Base-by-base conservation (phyloP, 1,284 basidiomycete genomes). In the Malassezia pachydermatis region DNA sequence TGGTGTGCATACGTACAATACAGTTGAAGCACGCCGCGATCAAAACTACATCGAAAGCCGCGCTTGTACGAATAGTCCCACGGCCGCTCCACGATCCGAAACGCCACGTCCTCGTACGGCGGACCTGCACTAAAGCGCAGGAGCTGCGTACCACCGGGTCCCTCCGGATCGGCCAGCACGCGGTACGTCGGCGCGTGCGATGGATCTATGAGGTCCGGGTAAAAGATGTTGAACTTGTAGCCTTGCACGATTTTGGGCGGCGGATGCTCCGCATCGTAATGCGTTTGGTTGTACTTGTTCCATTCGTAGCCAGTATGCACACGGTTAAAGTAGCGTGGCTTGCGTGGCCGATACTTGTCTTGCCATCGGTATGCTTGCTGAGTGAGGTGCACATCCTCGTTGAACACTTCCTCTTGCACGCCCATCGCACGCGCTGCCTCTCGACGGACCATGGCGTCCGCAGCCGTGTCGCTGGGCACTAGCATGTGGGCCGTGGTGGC, bases 291-390 rank as follows among this genome's bases (percentile, higher is more conserved):
- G 60, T 71, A 73, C 76, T 94, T 92, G 77, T 94, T 98, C 94
- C 94, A 99, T 73, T 98, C 94, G 72, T 92, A 99, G n/a, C 94
- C 94, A n/a, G 94, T 98, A 68, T 96, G 89, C 27, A 98, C 92
- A 52, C 92, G 84, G 73, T 99, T 99, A 76, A 98, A 96, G 77
- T 95, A 98, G 58, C 92, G 79, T 30, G 94, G 94, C 72, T 98
- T 99, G 38, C 94, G 79, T n/a, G 94, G 90, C 24, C 94, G 80
- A 67, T 94, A 98, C 74, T 95, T 92, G 78, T 98, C 94, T 75
- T 92, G 88, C 92, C 92, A 98, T 62, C 88, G 86, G 73, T 98
- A 96, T 3, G 82, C 81, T 36, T 30, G 84, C 25, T 52, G 41
- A 0, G 29, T 37, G 14, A 90, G 83, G 54, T 83, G 82, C 69